A percentile compares a stretch with the other conserved stretches of the same genome.
These are phyloP conservation scores for Trypanosoma boissoni DNA, from an alignment of 208 protist genomes.

Conservation along the genomic window DNA sequence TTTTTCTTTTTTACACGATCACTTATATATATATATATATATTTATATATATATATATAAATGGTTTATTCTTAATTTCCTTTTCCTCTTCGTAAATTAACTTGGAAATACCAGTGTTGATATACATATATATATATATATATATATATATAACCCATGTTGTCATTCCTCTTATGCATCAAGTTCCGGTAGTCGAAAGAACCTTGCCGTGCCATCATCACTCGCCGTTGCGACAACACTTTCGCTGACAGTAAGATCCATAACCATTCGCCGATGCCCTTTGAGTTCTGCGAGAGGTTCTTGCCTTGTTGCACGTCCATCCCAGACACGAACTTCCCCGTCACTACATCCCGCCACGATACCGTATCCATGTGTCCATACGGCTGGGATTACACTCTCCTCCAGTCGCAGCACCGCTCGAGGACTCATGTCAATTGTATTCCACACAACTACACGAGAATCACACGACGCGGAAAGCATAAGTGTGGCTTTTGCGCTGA, in stretches of 20 bases:
- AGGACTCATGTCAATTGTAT: conserved; percentile 50
- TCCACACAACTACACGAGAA: conserved; percentile 80
- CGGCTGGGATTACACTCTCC: conserved; percentile 76
- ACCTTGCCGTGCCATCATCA: conserved; percentile 72
- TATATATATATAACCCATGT: not conserved
- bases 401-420: conserved; percentile 56
- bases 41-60: conserved; percentile 2
- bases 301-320: conserved; percentile 58
- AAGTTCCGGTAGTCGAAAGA: conserved; percentile 25
- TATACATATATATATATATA: conserved; percentile 5
- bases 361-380: conserved; percentile 50
- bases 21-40: conserved; percentile 6
- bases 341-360: conserved; percentile 80
- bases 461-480: conserved; percentile 80
- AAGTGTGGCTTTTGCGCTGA: conserved; percentile 32
- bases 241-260: conserved; percentile 35
- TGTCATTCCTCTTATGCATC: not conserved
- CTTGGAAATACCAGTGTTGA: too few relatives aligned
- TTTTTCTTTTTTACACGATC: not conserved
- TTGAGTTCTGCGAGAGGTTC: conserved; percentile 45
- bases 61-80: not conserved
- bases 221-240: conserved; percentile 44
- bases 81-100: too few relatives aligned
- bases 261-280: conserved; percentile 83
- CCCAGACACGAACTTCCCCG: conserved; percentile 76